phyloP scores from a whole-genome alignment of 2,329 filamentous ascomycete genomes.

The Aspergillus calidoustus region DNA sequence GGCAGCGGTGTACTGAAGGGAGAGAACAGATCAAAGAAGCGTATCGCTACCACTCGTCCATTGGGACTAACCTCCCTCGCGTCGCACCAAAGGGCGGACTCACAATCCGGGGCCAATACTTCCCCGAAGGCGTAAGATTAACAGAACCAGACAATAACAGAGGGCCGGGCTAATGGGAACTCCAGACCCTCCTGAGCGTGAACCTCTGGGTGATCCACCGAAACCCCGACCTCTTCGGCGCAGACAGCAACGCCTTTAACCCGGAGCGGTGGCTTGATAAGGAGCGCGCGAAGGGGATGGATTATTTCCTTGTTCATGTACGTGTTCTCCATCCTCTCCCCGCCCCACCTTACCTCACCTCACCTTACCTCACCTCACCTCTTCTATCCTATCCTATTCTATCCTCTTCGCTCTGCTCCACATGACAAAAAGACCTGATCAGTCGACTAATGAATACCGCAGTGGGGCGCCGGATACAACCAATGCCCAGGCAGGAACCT shows the following conservation, averaged over 20 bases:
- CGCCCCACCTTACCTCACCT: too few species aligned
- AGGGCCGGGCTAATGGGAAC: neutral
- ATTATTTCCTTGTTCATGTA: slow-evolving; percentile 14
- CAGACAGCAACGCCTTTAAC: slow-evolving; percentile 37
- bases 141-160: neutral
- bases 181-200: slow-evolving; percentile 32
- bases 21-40: slow-evolving; percentile 36
- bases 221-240: slow-evolving; percentile 35
- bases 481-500: slow-evolving; percentile 43
- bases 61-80: slow-evolving; percentile 31
- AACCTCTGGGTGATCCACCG: slow-evolving; percentile 42
- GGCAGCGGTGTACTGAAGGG: too few species aligned
- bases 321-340: too few species aligned
- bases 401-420: neutral
- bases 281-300: slow-evolving; percentile 13
- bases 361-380: too few species aligned
- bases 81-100: slow-evolving; percentile 33
- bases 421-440: neutral
- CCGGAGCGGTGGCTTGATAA: slow-evolving; percentile 38
- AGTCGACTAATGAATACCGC: neutral
- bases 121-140: slow-evolving; percentile 28
- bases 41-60: slow-evolving; percentile 35
- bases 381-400: too few species aligned
- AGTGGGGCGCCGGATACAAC: slow-evolving; percentile 44
- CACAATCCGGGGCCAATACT: slow-evolving; percentile 29